Conservation (phyloP, 495 filamentous ascomycete species). For the Pseudotulostoma volvatum region DNA sequence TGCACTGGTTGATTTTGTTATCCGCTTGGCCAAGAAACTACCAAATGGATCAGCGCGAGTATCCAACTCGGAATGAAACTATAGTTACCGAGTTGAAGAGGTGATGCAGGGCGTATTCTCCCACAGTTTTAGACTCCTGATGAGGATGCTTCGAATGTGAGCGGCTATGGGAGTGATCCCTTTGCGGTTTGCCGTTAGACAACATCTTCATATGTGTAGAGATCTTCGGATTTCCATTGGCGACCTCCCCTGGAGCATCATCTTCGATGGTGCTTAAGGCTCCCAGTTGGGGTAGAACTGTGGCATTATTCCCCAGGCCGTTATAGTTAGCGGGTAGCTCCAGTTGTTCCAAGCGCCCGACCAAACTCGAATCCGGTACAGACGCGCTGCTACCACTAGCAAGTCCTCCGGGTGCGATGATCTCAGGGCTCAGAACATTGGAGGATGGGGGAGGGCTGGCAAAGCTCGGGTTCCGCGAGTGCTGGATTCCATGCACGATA, state of each 20-base stretch:
- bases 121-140: constrained; percentile 71
- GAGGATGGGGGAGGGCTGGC: constrained; percentile 46
- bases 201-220: constrained; percentile 23
- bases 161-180: constrained; percentile 60
- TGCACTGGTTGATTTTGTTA: constrained; percentile 76
- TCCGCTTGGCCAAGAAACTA: constrained; percentile 67
- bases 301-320: constrained; percentile 10
- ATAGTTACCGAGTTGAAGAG: constrained; percentile 71
- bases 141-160: constrained; percentile 68
- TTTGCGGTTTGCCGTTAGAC: constrained; percentile 44
- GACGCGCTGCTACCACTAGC: constrained; percentile 10
- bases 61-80: not conserved
- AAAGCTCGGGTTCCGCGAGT: constrained; percentile 75
- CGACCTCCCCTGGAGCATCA: constrained; percentile 14
- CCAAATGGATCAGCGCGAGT: constrained; percentile 9
- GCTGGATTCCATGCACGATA: constrained; percentile 85
- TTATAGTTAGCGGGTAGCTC: constrained; percentile 16
- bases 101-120: constrained; percentile 92
- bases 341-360: constrained; percentile 17
- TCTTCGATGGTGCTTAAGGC: constrained; percentile 28
- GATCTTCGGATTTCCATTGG: constrained; percentile 13
- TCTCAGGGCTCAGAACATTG: constrained; percentile 70
- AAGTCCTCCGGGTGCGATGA: constrained; percentile 49
- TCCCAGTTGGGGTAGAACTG: constrained; percentile 13
- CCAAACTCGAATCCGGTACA: constrained; percentile 7